A percentile compares a stretch with the other conserved stretches of the same genome.
phyloP scores from a whole-genome alignment of 805 yeast genomes.

The Candida michaelii region DNA sequence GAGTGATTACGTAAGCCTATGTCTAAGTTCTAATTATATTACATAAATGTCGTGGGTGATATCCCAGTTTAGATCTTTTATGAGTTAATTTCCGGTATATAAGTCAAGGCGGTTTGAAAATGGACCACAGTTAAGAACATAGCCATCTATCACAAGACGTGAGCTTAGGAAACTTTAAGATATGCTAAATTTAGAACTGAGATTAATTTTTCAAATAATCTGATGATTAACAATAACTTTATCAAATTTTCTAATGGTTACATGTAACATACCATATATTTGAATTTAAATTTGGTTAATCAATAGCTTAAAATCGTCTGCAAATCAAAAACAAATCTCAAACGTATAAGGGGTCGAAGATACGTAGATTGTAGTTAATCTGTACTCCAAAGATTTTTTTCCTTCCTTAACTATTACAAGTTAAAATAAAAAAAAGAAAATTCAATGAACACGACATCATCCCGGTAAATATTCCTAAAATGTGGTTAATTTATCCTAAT shows the following conservation, averaged over 20 bases:
- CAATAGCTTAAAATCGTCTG: too few relatives aligned
- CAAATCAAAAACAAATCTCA: too few relatives aligned
- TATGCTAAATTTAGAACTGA: constrained; percentile 1
- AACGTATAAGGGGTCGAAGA: too few relatives aligned
- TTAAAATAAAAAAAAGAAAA: constrained; percentile 2
- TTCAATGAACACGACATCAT: neutral
- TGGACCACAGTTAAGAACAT: constrained; percentile 4
- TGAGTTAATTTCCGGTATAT: constrained; percentile 1
- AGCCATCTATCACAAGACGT: constrained; percentile 5
- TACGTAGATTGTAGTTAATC: neutral
- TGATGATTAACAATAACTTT: neutral
- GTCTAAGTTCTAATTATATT: neutral
- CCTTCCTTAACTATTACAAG: neutral
- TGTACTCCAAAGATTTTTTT: neutral
- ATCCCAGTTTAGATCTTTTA: neutral
- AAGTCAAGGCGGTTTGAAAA: constrained; percentile 3
- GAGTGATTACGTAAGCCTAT: neutral
- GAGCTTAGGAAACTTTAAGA: constrained; percentile 3
- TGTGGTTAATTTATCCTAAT: neutral
- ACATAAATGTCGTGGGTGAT: neutral
- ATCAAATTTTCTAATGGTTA: too few relatives aligned
- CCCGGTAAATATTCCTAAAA: constrained; percentile 1
- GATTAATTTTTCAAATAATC: neutral
- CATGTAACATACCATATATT: too few relatives aligned
- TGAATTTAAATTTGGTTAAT: too few relatives aligned